Evolutionary conservation across 2,329 filamentous ascomycete species (phyloP), one percentile per base, ranked within the genome.

Genomic region (Helotiales sp.): DNA sequence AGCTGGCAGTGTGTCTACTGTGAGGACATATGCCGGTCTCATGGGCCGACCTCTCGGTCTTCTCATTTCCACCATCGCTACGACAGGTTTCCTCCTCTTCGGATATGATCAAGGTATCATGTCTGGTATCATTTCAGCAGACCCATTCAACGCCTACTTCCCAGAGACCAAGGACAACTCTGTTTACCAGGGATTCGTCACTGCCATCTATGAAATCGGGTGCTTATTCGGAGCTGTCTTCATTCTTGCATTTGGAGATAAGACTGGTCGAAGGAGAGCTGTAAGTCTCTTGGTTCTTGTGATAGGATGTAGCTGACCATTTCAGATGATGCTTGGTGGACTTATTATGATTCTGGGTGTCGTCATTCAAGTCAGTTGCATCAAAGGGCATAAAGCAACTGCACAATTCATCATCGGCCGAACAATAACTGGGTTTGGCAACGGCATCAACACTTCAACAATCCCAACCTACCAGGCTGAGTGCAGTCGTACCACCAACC

Each of bases 51-150:
- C 81, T 77, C 87, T 93, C 69, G 91, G 90, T 80, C 84, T 87
- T 78, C 88, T 90, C 67, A 87, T 93, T 72, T 88, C 89, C 66
- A 81, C 88, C 15, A 86, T 93, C 75, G 91, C 91, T 61, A 91
- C 90, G 72, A 88, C 88, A 61, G 93, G 93, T 63, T 93, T 96
- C 50, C 93, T 96, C 75, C 83, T 96, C 20, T 96, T 96, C 75
- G 92, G 92, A 72, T 96, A 95, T 82, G 92, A 96, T 78, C 92
- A 96, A 78, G 92, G 92, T 75, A 92, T 96, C 71, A 95, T 95
- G 92, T 93, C 91, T 69, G 86, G 86, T 71, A 86, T 87, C 70
- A 90, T 90, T 74, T 89, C 87, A 84, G 86, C 81, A 50, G 80
- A 77, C n/a, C 66, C 75, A 79, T 99, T 99, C 79, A 92, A 91